Conservation (phyloP, 1,284 basidiomycete species). For the Boletus smithii region DNA sequence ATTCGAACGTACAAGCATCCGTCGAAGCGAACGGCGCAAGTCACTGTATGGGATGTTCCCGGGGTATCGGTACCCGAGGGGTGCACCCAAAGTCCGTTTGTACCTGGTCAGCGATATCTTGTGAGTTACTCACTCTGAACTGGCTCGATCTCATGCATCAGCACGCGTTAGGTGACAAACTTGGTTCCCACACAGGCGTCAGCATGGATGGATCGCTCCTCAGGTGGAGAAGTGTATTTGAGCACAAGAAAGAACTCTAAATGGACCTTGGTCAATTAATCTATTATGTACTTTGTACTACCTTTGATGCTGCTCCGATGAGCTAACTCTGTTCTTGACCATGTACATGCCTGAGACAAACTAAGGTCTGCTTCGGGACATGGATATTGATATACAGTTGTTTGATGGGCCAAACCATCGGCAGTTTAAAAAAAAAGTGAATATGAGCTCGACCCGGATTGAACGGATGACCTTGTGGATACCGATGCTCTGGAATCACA, state of each 20-base stretch:
- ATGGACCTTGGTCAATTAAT: constrained; percentile 26
- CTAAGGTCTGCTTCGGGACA: too few relatives aligned
- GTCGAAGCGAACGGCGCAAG: constrained; percentile 59
- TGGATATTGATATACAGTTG: too few relatives aligned
- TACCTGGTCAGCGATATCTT: constrained; percentile 67
- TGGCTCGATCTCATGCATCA: constrained; percentile 2
- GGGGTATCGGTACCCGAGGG: constrained; percentile 51
- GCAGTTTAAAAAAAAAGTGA: background rate
- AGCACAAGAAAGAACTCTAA: constrained; percentile 31
- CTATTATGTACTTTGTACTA: background rate
- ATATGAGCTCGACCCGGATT: constrained; percentile 50
- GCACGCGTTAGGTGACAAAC: constrained; percentile 27
- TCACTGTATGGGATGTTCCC: constrained; percentile 84
- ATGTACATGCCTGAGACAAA: background rate
- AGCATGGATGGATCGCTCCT: constrained; percentile 30
- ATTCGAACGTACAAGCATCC: constrained; percentile 51
- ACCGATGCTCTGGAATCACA: constrained; percentile 32
- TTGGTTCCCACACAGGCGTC: constrained; percentile 29
- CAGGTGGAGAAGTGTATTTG: constrained; percentile 31
- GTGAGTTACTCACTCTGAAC: constrained; percentile 37
- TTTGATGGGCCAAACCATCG: too few relatives aligned
- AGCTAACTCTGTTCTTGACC: background rate
- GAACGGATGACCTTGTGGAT: constrained; percentile 57
- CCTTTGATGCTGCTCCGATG: background rate
- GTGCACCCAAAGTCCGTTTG: constrained; percentile 51